These are phyloP conservation scores for Niebla homalea DNA, from an alignment of 495 filamentous ascomycete species.

Conservation along the genomic window DNA sequence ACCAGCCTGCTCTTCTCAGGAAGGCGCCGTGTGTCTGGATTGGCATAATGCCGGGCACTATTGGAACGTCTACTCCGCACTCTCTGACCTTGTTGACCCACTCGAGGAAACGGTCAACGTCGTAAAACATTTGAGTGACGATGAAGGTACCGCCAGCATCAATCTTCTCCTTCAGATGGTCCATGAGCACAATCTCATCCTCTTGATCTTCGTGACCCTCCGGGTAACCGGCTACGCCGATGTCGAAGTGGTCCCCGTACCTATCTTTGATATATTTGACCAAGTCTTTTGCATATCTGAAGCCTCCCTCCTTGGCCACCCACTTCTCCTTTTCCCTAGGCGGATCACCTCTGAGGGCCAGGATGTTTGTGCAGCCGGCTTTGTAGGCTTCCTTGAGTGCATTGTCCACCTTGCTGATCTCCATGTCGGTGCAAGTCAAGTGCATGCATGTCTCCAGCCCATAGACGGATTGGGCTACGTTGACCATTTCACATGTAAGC, in stretches of 20 bases:
- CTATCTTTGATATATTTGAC: constrained; percentile 80
- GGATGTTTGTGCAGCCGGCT: constrained; percentile 93
- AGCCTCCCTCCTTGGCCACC: constrained; percentile 73
- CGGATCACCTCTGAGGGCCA: constrained; percentile 89
- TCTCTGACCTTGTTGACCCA: constrained; percentile 81
- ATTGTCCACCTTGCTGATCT: constrained; percentile 72
- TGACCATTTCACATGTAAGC: constrained; percentile 95
- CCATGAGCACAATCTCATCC: constrained; percentile 69
- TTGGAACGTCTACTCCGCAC: constrained; percentile 74
- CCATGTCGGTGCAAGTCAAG: constrained; percentile 98
- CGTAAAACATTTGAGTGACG: constrained; percentile 99
- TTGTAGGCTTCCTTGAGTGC: constrained; percentile 84
- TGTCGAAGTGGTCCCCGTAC: constrained; percentile 94
- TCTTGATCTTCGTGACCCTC: constrained; percentile 90
- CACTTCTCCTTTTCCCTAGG: constrained; percentile 90
- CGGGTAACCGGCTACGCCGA: constrained; percentile 94
- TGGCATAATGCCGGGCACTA: constrained; percentile 98
- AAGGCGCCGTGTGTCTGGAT: constrained; percentile 93
- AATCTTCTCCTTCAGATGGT: constrained; percentile 95
- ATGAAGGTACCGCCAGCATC: constrained; percentile 89
- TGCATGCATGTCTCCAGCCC: constrained; percentile 99
- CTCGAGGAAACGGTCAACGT: constrained; percentile 80
- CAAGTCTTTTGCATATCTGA: constrained; percentile 85
- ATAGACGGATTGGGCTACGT: constrained; percentile 89
- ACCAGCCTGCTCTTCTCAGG: constrained; percentile 76